Percentiles rank a stretch among this genome's conserved stretches.
Evolutionary conservation across 768 basidiomycete genomes (phyloP).

Genomic region (Auricularia heimuer): DNA sequence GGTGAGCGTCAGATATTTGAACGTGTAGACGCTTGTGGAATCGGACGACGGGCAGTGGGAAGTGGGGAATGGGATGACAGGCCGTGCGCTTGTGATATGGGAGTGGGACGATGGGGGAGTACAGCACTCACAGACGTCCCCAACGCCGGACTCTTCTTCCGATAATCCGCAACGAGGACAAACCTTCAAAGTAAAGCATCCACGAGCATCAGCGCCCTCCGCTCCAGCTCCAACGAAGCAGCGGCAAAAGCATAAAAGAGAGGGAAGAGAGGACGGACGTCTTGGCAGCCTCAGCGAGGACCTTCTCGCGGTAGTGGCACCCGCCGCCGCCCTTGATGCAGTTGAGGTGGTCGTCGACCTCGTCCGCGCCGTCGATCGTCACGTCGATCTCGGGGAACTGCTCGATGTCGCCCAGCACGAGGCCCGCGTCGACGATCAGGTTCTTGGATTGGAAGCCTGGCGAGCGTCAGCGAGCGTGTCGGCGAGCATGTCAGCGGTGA

Average conservation of each 20-base stretch:
- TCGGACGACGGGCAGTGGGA: too few relatives aligned
- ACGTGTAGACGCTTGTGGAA: too few relatives aligned
- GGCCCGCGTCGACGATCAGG: slow-evolving; percentile 72
- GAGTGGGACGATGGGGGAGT: slow-evolving; percentile 1
- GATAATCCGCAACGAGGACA: slow-evolving; percentile 87
- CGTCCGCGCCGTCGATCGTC: slow-evolving; percentile 97
- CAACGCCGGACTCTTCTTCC: slow-evolving; percentile 79
- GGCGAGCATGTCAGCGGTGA: too few relatives aligned
- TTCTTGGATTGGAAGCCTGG: slow-evolving; percentile 91
- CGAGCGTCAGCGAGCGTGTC: too few relatives aligned
- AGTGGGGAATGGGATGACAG: too few relatives aligned
- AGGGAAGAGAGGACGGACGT: slow-evolving; percentile 38
- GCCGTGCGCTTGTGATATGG: background rate
- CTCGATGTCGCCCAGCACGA: slow-evolving; percentile 80
- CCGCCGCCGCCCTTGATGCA: slow-evolving; percentile 97
- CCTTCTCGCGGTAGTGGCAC: slow-evolving; percentile 94
- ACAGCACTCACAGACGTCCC: slow-evolving; percentile 72
- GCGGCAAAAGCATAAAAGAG: too few relatives aligned
- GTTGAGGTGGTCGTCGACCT: slow-evolving; percentile 83
- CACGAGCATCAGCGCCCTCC: too few relatives aligned
- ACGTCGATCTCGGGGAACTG: slow-evolving; percentile 86
- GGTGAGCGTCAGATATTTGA: too few relatives aligned
- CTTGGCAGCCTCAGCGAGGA: slow-evolving; percentile 89
- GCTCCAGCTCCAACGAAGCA: too few relatives aligned
- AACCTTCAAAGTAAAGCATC: slow-evolving; percentile 37